A percentile compares a stretch with the other conserved stretches of the same genome.
These are phyloP conservation scores for Podosphaera fusca DNA, from an alignment of 2,329 filamentous ascomycete genomes.

Conservation along the genomic window DNA sequence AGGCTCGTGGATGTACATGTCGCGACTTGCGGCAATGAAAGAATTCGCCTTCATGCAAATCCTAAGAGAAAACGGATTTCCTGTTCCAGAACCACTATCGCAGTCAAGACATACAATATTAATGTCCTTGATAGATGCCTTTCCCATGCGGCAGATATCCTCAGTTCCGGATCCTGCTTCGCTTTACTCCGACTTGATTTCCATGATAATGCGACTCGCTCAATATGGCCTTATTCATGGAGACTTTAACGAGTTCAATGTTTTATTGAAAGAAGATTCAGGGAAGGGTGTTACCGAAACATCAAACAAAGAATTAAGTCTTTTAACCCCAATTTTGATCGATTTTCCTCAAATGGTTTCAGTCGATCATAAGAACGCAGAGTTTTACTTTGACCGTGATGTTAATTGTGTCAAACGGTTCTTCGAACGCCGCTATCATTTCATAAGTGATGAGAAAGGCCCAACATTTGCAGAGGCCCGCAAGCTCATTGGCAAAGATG, in stretches of 20 bases:
- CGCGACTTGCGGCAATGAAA: conserved; percentile 72
- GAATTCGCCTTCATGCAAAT: conserved; percentile 90
- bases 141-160: conserved; percentile 73
- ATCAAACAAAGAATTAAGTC: conserved; percentile 20
- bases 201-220: conserved; percentile 63
- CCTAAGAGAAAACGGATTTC: conserved; percentile 61
- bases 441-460: conserved; percentile 57
- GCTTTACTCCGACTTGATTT: conserved; percentile 83
- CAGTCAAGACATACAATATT: conserved; percentile 91
- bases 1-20: conserved; percentile 97
- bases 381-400: conserved; percentile 94
- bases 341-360: conserved; percentile 98
- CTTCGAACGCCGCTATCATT: conserved; percentile 74
- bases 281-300: conserved; percentile 6
- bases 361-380: conserved; percentile 76
- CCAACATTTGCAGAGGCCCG: conserved; percentile 71
- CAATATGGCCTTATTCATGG: conserved; percentile 82
- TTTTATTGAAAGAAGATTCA: conserved; percentile 37
- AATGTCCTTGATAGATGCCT: conserved; percentile 84
- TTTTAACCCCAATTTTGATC: conserved; percentile 62
- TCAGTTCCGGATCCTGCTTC: conserved; percentile 58
- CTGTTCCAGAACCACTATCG: conserved; percentile 66
- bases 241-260: conserved; percentile 99
- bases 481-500: conserved; percentile 44
- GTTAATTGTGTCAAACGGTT: conserved; percentile 90